These are phyloP conservation scores for Pythium brachiatum DNA, from an alignment of 352 stramenopile species.

Conservation along the genomic window DNA sequence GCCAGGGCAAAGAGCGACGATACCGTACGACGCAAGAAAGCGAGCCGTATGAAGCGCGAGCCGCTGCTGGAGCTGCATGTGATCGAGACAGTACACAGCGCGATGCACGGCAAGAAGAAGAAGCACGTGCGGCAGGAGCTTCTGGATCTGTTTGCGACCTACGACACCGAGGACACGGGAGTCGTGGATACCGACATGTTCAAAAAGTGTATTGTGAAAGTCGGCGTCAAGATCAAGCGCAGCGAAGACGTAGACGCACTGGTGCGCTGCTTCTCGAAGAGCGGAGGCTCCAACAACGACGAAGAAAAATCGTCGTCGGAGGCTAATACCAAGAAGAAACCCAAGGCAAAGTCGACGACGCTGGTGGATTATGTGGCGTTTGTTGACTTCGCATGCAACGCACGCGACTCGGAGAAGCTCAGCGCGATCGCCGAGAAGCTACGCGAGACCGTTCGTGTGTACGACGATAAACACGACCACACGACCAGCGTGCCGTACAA, in stretches of 20 bases:
- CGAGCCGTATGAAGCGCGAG: conserved; percentile 45
- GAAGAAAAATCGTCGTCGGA: conserved; percentile 18
- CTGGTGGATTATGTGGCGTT: conserved; percentile 56
- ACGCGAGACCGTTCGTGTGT: conserved; percentile 42
- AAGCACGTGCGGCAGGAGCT: conserved; percentile 40
- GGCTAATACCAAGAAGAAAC: conserved; percentile 8
- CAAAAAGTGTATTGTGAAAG: conserved; percentile 55
- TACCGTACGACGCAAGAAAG: conserved; percentile 20
- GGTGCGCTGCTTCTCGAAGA: conserved; percentile 33
- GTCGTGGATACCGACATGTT: conserved; percentile 42
- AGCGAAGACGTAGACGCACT: conserved; percentile 35
- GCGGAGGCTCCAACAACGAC: not conserved
- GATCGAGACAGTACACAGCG: conserved; percentile 53
- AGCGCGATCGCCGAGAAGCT: conserved; percentile 49
- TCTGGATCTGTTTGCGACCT: conserved; percentile 47
- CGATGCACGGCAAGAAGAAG: conserved; percentile 42
- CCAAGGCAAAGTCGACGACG: conserved; percentile 4
- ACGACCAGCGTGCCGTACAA: conserved; percentile 41
- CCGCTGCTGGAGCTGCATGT: conserved; percentile 42
- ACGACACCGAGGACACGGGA: conserved; percentile 40
- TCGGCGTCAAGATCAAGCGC: conserved; percentile 46
- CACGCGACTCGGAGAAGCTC: conserved; percentile 60
- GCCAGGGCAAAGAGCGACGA: conserved; percentile 19
- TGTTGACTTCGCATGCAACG: conserved; percentile 66
- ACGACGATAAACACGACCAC: conserved; percentile 49